Evolutionary conservation across 75 land plant species (phyloP), one percentile per base, ranked within the genome.

Genomic region (Isoetes taiwanensis): DNA sequence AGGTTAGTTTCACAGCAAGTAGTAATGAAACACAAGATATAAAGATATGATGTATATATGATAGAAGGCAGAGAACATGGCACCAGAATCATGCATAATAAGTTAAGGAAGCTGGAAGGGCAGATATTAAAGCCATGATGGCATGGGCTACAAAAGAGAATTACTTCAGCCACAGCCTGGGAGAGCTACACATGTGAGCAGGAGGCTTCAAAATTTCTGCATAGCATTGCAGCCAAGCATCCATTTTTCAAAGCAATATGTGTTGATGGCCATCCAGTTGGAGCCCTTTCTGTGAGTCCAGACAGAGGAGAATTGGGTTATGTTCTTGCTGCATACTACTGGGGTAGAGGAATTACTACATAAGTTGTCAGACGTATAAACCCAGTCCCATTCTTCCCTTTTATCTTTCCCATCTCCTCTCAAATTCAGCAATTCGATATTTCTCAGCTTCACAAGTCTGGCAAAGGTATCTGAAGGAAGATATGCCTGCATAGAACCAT

Each of bases 271-370:
- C 31, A 31, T 19, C 61, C 75, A 2, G 38, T 76, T 17, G 82
- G 78, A 10, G 41, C 72, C 11, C 57, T 79, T 24, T 61, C 71
- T 10, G 61, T 72, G 25, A 62, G 48, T 3, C 69, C 57, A n/a
- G 71, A 52, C 52, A 0, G 52, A 14, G 63, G 32, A 14, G 67
- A 56, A 32, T 8, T 86, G 0, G 74, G 83, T 11, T 82, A 77
- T 57, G 67, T 59, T 0, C 3, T 78, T 43, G 85, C 67, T 0
- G 28, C 38, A 11, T 56, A 58, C 42, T 58, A 73, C 32, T 86
- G 93, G 93, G 79, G 83, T 0, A 67, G 67, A 39, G 93, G 87
- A 43, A 43, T 80, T 24, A 78, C 27, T 25, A 75, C 93, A 0
- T 8, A 10, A 16, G 93, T 83, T 16, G 72, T 86, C 11, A 21